Percentiles rank a stretch among this genome's conserved stretches.
Evolutionary conservation across 2,329 filamentous ascomycete genomes (phyloP).

Genomic region (Didymella segeticola): DNA sequence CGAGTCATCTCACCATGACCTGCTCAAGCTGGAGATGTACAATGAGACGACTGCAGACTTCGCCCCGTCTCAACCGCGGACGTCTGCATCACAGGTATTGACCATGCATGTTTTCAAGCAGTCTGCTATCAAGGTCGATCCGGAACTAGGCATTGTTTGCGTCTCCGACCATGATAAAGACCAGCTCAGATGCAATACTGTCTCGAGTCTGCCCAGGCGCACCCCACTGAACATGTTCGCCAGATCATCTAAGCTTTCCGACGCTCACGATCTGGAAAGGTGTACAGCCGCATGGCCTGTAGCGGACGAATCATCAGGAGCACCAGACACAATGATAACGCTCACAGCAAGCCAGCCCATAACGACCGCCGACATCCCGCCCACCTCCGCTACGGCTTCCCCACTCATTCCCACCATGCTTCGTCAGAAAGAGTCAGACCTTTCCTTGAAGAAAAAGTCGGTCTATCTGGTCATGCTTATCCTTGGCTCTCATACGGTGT

Average conservation of each 20-base stretch:
- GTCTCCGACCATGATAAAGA: background rate
- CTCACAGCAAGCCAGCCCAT: background rate
- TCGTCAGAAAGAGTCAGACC: background rate
- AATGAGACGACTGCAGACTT: background rate
- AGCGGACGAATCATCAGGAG: background rate
- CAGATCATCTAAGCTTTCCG: background rate
- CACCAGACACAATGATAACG: too few species aligned
- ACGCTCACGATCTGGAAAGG: background rate
- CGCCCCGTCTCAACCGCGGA: background rate
- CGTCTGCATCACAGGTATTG: background rate
- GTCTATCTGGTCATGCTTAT: background rate
- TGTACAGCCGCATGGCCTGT: background rate
- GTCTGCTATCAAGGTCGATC: background rate
- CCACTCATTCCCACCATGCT: background rate
- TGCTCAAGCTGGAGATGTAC: background rate
- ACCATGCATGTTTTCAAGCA: background rate
- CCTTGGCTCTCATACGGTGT: too few species aligned
- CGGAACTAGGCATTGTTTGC: background rate
- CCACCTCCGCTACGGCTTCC: background rate
- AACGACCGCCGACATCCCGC: background rate
- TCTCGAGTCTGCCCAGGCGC: too few species aligned
- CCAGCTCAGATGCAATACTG: background rate
- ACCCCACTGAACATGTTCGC: background rate
- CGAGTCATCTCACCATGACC: background rate
- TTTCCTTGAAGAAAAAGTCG: too few species aligned